Evolutionary conservation across 108 stramenopile genomes (phyloP), one percentile per base, ranked within the genome.

Genomic region (Aurantiochytrium sp.): DNA sequence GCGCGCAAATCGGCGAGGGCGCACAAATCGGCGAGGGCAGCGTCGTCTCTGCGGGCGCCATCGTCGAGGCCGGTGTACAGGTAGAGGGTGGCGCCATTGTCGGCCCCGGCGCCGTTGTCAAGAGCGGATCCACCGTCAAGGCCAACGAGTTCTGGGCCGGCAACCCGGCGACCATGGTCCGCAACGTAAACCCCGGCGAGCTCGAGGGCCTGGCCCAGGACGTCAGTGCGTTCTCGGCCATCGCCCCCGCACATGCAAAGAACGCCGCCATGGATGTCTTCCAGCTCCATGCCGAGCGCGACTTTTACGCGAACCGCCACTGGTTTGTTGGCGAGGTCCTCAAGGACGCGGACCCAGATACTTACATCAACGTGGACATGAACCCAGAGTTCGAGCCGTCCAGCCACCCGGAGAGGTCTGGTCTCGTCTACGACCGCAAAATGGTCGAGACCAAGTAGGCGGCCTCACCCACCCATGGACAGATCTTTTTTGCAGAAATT

Each of bases 41-140:
- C 76, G 76, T 83, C 23, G 76, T 83, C 76, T 47, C 49, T 28
- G 76, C 76, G 45, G 76, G 49, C n/a, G 76, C 76, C 76, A 35
- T 23, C 45, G 6, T 83, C 19, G 76, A 28, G 23, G 76, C 45
- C 6, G 49, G 76, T 28, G 76, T 28, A 18, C 6, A 25, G 49
- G 51, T 83, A 25, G 76, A 83, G 23, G 45, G 16, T 23, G 76
- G 76, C 51, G 76, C 76, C 25, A 23, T 53, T 12, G 49, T 83
- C 25, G 76, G 49, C 49, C 76, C 45, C 25, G 76, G 76, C 51
- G 76, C 76, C n/a, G 25, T 25, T 8, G 49, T 83, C 25, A 23
- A 21, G 49, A 53, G 28, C 49, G 76, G 76, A 12, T 21, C 76
- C 19, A 23, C 23, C 25, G 76, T 83, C 4, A 21, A 23, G 23